phyloP scores from a whole-genome alignment of 2,329 filamentous ascomycete genomes.

The Colletotrichum neosansevieriae region DNA sequence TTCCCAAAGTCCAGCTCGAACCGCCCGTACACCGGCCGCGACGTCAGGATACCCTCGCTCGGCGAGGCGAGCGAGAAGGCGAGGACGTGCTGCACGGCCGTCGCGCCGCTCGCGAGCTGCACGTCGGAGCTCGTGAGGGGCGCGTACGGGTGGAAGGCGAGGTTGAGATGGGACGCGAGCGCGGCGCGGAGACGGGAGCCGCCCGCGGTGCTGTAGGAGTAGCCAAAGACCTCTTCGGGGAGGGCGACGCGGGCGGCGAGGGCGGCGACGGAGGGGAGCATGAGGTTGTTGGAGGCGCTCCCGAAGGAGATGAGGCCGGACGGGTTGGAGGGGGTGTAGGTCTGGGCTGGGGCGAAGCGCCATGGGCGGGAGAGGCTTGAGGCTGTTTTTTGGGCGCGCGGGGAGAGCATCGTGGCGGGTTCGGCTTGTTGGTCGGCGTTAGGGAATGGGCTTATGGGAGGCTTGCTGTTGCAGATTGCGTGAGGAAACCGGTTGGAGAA shows the following conservation, averaged over 20 bases:
- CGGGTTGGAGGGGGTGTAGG: slow-evolving; percentile 23
- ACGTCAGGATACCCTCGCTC: slow-evolving; percentile 54
- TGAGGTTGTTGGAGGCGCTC: slow-evolving; percentile 26
- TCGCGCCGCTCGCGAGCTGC: slow-evolving; percentile 51
- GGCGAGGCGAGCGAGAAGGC: slow-evolving; percentile 54
- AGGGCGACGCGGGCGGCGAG: slow-evolving; percentile 26
- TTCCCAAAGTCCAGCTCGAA: slow-evolving; percentile 62
- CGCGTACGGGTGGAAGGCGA: slow-evolving; percentile 49
- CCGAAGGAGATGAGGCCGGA: slow-evolving; percentile 33
- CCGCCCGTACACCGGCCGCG: slow-evolving; percentile 59
- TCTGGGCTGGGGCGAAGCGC: slow-evolving; percentile 29
- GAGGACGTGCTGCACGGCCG: slow-evolving; percentile 54
- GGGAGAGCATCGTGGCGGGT: slow-evolving; percentile 7
- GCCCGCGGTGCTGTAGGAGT: slow-evolving; percentile 51
- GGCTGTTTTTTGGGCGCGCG: slow-evolving; percentile 21
- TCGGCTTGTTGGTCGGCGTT: neutral
- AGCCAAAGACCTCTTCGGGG: slow-evolving; percentile 48
- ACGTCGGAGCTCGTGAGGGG: slow-evolving; percentile 49
- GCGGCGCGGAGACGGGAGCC: slow-evolving; percentile 50
- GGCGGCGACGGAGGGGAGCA: slow-evolving; percentile 13
- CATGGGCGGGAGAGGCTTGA: slow-evolving; percentile 24
- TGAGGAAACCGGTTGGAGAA: too few species aligned
- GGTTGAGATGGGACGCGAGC: slow-evolving; percentile 53
- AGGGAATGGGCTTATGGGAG: neutral
- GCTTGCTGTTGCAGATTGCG: too few species aligned